Evolutionary conservation across 2,329 filamentous ascomycete genomes (phyloP).

Genomic region (Sclerotinia nivalis): DNA sequence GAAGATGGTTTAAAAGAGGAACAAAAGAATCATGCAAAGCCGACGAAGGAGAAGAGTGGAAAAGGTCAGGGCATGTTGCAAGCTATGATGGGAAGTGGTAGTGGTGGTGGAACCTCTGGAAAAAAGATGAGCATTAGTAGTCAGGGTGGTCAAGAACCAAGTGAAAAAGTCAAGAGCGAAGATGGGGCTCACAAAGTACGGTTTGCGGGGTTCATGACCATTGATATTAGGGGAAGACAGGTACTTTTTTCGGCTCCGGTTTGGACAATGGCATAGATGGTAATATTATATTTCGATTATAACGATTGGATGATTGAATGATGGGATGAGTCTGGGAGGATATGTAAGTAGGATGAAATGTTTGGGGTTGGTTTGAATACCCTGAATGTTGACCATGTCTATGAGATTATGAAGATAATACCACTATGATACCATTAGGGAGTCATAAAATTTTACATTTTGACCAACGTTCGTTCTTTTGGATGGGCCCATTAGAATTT

Average conservation of each 20-base stretch:
- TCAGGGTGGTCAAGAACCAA: slow-evolving; percentile 27
- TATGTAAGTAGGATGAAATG: background rate
- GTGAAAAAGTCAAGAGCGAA: slow-evolving; percentile 37
- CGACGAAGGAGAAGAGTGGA: slow-evolving; percentile 36
- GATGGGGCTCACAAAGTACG: slow-evolving; percentile 56
- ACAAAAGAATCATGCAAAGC: slow-evolving; percentile 37
- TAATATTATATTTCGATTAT: background rate
- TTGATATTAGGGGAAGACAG: slow-evolving; percentile 75
- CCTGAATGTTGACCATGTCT: background rate
- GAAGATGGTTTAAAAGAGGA: slow-evolving; percentile 36
- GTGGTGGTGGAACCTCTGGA: slow-evolving; percentile 31
- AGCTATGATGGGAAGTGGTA: slow-evolving; percentile 36
- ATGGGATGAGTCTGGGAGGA: slow-evolving; percentile 4
- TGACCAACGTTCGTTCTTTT: background rate
- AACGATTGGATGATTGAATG: slow-evolving; percentile 21
- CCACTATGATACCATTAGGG: slow-evolving; percentile 12
- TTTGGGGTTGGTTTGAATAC: background rate
- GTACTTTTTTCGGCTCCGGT: slow-evolving; percentile 76
- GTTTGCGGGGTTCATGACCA: slow-evolving; percentile 70
- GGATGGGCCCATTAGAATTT: background rate
- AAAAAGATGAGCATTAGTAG: slow-evolving; percentile 35
- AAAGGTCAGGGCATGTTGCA: slow-evolving; percentile 44
- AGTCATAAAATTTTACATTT: slow-evolving; percentile 7
- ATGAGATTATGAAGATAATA: slow-evolving; percentile 10
- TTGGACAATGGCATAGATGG: slow-evolving; percentile 54